phyloP scores from a whole-genome alignment of 1,139 yeast genomes.

The Candida albicans region DNA sequence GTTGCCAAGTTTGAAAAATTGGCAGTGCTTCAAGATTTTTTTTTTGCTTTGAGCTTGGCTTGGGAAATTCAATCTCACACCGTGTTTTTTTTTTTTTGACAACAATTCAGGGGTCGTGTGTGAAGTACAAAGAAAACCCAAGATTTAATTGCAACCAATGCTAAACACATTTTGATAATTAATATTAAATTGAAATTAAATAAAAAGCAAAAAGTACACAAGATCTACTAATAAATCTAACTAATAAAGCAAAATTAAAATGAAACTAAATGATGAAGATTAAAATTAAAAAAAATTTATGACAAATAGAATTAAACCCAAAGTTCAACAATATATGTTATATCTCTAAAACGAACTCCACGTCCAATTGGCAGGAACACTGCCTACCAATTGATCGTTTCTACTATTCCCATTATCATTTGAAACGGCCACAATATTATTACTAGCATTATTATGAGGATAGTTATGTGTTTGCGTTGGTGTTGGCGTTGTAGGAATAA shows the following conservation, averaged over 20 bases:
- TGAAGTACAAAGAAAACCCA: too few relatives aligned
- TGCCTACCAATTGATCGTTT: constrained; percentile 43
- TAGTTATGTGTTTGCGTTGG: neutral
- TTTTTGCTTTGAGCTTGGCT: neutral
- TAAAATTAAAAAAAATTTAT: neutral
- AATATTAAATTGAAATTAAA: too few relatives aligned
- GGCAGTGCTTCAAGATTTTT: neutral
- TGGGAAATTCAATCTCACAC: neutral
- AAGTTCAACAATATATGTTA: neutral
- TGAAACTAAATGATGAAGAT: too few relatives aligned
- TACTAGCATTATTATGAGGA: neutral
- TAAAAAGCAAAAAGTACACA: too few relatives aligned
- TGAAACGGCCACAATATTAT: neutral
- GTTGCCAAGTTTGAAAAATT: neutral
- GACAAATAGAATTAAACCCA: neutral
- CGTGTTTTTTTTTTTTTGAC: neutral
- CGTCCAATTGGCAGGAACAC: constrained; percentile 77
- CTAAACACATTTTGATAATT: too few relatives aligned
- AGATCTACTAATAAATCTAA: too few relatives aligned
- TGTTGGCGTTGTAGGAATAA: neutral
- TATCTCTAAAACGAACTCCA: constrained; percentile 62
- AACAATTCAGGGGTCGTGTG: too few relatives aligned
- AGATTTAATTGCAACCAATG: too few relatives aligned
- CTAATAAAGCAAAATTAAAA: too few relatives aligned
- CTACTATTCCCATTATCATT: constrained; percentile 13